Evolutionary conservation across 2,329 filamentous ascomycete genomes (phyloP).

Genomic region (Ustulina deusta): DNA sequence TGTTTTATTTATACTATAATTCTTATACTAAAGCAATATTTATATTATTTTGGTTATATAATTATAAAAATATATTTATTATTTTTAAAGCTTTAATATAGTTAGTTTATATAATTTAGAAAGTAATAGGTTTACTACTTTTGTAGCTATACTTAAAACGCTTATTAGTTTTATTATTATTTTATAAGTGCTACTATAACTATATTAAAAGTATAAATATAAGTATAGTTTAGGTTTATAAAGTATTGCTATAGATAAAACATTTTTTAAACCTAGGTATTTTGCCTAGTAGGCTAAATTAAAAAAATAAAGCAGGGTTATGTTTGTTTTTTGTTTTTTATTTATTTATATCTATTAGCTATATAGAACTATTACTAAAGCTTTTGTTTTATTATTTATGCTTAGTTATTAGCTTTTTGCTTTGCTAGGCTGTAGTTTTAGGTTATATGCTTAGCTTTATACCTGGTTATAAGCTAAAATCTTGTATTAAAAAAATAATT

Average conservation of each 20-base stretch:
- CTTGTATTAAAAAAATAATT: too few relatives aligned
- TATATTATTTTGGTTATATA: background rate
- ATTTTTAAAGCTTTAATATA: background rate
- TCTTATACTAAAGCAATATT: background rate
- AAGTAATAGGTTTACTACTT: background rate
- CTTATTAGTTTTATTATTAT: too few relatives aligned
- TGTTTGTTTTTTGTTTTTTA: background rate
- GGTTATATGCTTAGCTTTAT: too few relatives aligned
- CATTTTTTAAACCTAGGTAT: background rate
- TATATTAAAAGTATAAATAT: slow-evolving; percentile 3
- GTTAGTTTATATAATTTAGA: background rate
- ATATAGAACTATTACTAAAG: background rate
- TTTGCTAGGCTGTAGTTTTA: too few relatives aligned
- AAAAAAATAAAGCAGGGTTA: background rate
- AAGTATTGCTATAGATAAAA: background rate
- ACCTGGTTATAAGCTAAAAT: too few relatives aligned
- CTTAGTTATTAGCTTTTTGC: too few relatives aligned
- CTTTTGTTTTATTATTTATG: too few relatives aligned
- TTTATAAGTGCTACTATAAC: background rate
- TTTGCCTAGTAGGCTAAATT: background rate
- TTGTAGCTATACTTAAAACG: background rate
- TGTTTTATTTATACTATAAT: background rate
- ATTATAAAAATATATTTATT: background rate
- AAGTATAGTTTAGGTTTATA: background rate
- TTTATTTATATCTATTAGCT: background rate